Evolutionary conservation across 2,329 filamentous ascomycete genomes (phyloP).

Genomic region (Aplosporella prunicola): DNA sequence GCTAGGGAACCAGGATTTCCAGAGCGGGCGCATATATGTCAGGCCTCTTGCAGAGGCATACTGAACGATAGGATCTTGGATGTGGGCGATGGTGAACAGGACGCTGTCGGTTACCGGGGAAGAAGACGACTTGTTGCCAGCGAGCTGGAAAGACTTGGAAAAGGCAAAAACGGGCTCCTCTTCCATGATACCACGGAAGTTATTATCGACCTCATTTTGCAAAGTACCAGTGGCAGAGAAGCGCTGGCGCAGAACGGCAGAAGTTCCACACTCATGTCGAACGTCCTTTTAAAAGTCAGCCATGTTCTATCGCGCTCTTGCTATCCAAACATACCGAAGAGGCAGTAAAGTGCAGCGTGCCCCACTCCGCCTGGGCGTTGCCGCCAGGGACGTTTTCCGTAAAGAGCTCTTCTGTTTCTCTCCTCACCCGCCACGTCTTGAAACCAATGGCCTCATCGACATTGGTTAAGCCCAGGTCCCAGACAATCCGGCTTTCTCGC

Average conservation of each 20-base stretch:
- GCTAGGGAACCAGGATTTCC: conserved; percentile 63
- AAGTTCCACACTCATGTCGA: conserved; percentile 61
- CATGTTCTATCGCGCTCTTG: conserved; percentile 22
- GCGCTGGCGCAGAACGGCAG: conserved; percentile 52
- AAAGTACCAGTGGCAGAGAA: conserved; percentile 62
- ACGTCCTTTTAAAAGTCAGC: conserved; percentile 36
- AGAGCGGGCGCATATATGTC: conserved; percentile 69
- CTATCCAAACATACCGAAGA: conserved; percentile 35
- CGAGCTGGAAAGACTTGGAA: conserved; percentile 28
- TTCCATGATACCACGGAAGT: conserved; percentile 62
- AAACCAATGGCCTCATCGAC: conserved; percentile 33
- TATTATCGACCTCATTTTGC: conserved; percentile 55
- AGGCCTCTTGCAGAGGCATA: conserved; percentile 67
- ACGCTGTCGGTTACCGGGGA: conserved; percentile 35
- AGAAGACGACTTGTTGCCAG: conserved; percentile 14
- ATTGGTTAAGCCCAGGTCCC: conserved; percentile 49
- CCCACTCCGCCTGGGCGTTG: conserved; percentile 73
- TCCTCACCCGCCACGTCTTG: conserved; percentile 58
- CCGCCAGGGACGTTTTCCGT: conserved; percentile 48
- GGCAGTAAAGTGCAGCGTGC: conserved; percentile 65
- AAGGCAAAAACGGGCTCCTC: conserved; percentile 78
- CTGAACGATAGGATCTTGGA: conserved; percentile 71
- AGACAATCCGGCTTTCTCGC: conserved; percentile 57
- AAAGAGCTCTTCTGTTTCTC: conserved; percentile 56
- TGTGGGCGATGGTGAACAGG: conserved; percentile 66